Conservation (phyloP, 2,329 filamentous ascomycete genomes). For the Aspergillus texensis region DNA sequence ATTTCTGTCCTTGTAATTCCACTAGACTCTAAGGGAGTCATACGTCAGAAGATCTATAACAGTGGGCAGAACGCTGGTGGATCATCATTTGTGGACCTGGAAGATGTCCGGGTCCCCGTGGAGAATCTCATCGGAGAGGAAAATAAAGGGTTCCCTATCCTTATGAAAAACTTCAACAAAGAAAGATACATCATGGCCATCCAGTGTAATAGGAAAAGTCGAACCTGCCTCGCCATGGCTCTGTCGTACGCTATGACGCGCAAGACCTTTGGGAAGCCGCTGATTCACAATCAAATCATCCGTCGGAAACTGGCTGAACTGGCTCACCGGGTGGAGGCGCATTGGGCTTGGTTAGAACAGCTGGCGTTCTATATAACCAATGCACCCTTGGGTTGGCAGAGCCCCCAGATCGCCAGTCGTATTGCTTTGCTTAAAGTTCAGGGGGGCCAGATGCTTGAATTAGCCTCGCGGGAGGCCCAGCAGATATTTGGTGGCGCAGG, state of each 20-base stretch:
- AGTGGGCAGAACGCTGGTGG: constrained; percentile 47
- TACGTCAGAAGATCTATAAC: constrained; percentile 18
- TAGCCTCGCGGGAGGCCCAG: constrained; percentile 9
- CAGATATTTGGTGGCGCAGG: constrained; percentile 10
- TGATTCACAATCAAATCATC: constrained; percentile 6
- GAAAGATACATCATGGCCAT: no score
- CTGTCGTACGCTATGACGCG: constrained; percentile 1
- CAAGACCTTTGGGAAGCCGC: constrained; percentile 7
- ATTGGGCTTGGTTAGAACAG: no score
- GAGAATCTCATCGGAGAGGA: constrained; percentile 74
- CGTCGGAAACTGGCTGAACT: background rate
- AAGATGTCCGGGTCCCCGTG: constrained; percentile 77
- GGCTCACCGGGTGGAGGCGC: no score
- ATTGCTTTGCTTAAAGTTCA: constrained; percentile 8
- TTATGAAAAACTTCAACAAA: constrained; percentile 48
- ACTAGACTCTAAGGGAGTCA: constrained; percentile 60
- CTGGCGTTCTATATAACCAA: no score
- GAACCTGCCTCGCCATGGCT: no score
- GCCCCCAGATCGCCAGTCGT: background rate
- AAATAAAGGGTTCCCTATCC: constrained; percentile 77
- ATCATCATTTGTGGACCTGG: constrained; percentile 53
- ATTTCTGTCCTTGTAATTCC: constrained; percentile 73
- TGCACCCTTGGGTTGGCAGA: no score
- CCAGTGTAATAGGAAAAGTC: no score
- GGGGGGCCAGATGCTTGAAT: constrained; percentile 2